Percentiles rank a stretch among this genome's conserved stretches.
Evolutionary conservation across 148 eudicot species (phyloP).

Genomic region (Salicornia ramosissima): DNA sequence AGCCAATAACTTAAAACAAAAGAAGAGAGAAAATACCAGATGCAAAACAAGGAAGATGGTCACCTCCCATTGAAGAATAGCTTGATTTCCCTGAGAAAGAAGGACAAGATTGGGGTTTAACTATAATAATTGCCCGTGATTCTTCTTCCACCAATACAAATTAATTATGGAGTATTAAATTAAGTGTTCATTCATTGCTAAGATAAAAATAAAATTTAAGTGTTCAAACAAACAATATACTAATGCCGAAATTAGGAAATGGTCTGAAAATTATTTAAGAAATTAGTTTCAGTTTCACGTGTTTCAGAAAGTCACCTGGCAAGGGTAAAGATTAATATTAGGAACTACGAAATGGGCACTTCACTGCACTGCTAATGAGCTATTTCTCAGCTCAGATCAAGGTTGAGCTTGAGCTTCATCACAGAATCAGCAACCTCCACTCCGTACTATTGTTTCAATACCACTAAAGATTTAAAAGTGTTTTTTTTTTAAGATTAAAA

Average conservation of each 20-base stretch:
- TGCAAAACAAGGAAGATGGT: slow-evolving; percentile 21
- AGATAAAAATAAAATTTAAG: too few relatives aligned
- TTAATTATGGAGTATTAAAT: neutral
- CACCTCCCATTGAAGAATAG: slow-evolving; percentile 30
- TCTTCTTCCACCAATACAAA: neutral
- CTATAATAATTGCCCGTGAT: neutral
- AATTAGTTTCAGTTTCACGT: neutral
- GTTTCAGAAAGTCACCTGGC: neutral
- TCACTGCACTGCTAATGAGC: too few relatives aligned
- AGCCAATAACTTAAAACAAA: slow-evolving; percentile 8
- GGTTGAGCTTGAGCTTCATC: neutral
- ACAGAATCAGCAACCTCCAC: too few relatives aligned
- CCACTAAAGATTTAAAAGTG: too few relatives aligned
- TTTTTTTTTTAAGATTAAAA: too few relatives aligned
- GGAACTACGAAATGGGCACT: too few relatives aligned
- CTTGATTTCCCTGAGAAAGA: neutral
- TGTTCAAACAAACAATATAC: neutral
- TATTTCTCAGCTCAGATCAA: slow-evolving; percentile 8
- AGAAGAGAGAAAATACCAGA: slow-evolving; percentile 19
- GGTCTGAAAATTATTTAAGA: neutral
- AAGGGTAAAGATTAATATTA: slow-evolving; percentile 17
- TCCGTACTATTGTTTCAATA: too few relatives aligned
- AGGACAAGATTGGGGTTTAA: neutral
- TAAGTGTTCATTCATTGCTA: too few relatives aligned
- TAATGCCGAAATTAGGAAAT: neutral